These are phyloP conservation scores for Alternaria metachromatica DNA, from an alignment of 2,329 filamentous ascomycete genomes.

Conservation along the genomic window DNA sequence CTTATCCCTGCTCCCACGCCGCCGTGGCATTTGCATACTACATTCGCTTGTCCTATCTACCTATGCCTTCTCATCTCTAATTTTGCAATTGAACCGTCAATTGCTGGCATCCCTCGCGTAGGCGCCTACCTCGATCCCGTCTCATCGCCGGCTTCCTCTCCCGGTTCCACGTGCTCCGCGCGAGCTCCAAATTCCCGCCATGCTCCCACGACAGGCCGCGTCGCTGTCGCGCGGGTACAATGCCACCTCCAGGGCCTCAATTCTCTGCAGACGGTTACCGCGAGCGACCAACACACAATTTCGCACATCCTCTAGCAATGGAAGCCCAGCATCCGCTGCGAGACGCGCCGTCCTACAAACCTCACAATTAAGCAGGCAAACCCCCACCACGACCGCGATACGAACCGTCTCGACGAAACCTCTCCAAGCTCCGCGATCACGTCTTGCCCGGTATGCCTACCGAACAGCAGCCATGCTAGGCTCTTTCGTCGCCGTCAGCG, in stretches of 20 bases:
- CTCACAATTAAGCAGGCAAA: constrained; percentile 23
- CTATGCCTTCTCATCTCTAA: constrained; percentile 2
- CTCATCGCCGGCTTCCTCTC: neutral
- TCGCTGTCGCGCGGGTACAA: constrained; percentile 37
- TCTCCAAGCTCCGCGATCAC: constrained; percentile 42
- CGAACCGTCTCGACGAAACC: constrained; percentile 41
- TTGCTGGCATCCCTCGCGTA: constrained; percentile 5
- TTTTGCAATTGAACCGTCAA: constrained; percentile 13
- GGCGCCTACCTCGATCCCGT: neutral
- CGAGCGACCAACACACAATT: constrained; percentile 20
- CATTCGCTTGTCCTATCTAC: neutral
- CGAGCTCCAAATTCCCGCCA: constrained; percentile 18
- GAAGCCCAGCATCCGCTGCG: constrained; percentile 21
- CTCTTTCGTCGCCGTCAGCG: constrained; percentile 74
- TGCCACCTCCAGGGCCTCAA: constrained; percentile 23
- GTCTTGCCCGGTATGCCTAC: constrained; percentile 64
- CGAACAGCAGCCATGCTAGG: constrained; percentile 75
- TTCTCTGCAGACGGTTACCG: constrained; percentile 19
- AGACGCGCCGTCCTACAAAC: constrained; percentile 33
- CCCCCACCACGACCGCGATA: constrained; percentile 21
- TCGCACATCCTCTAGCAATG: constrained; percentile 37
- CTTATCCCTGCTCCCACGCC: constrained; percentile 1
- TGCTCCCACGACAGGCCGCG: constrained; percentile 41
- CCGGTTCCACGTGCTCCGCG: constrained; percentile 8
- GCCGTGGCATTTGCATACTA: neutral